phyloP scores from a whole-genome alignment of 495 filamentous ascomycete species.

The Immersiella caudata region DNA sequence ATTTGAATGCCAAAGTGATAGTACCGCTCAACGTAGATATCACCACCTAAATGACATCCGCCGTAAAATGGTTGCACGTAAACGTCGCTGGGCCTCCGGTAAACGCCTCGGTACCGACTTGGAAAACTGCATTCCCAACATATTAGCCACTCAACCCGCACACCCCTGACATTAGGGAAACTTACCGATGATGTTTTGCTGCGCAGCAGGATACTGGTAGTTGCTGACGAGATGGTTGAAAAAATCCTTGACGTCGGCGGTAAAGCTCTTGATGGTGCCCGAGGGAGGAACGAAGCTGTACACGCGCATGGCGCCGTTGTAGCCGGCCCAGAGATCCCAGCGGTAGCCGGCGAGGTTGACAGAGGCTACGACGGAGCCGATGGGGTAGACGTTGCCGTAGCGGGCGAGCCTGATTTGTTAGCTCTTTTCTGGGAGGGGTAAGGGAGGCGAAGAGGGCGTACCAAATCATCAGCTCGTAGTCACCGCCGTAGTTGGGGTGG shows the following conservation, averaged over 20 bases:
- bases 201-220: conserved; percentile 40
- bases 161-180: neutral
- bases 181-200: conserved; percentile 55
- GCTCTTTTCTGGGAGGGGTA: no score
- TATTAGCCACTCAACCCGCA: neutral
- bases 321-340: conserved; percentile 47
- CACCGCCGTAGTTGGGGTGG: conserved; percentile 47
- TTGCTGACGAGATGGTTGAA: conserved; percentile 43
- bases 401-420: conserved; percentile 35
- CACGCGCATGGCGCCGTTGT: conserved; percentile 44
- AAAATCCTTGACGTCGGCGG: conserved; percentile 48
- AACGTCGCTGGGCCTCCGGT: conserved; percentile 32
- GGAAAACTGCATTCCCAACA: conserved; percentile 35
- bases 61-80: conserved; percentile 9
- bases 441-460: conserved; percentile 28
- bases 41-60: neutral
- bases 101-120: conserved; percentile 53
- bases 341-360: conserved; percentile 38
- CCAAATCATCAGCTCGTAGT: conserved; percentile 58
- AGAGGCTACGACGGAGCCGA: conserved; percentile 41
- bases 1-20: no score
- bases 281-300: conserved; percentile 50
- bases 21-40: neutral
- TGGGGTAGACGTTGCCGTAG: conserved; percentile 44
- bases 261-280: conserved; percentile 36